These are phyloP conservation scores for Boletus subparvulus DNA, from an alignment of 768 basidiomycete genomes.

Conservation along the genomic window DNA sequence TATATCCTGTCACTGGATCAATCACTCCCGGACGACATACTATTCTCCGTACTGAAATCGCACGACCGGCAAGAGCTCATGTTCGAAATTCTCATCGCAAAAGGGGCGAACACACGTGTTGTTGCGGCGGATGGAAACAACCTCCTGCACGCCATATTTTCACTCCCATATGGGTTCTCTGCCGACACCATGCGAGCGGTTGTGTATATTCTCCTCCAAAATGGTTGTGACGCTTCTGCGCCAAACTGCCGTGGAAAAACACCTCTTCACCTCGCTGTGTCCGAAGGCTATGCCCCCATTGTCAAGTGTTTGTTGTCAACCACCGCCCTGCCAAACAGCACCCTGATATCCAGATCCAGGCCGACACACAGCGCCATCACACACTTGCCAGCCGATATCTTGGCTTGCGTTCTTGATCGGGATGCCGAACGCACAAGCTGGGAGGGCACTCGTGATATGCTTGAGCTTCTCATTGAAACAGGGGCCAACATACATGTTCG, in stretches of 20 bases:
- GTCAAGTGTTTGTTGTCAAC: neutral
- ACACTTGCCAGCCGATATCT: neutral
- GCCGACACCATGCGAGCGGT: no score
- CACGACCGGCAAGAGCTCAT: neutral
- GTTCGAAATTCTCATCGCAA: neutral
- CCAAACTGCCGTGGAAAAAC: neutral
- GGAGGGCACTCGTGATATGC: neutral
- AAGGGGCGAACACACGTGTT: neutral
- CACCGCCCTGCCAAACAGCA: neutral
- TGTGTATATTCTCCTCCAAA: neutral
- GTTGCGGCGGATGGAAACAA: neutral
- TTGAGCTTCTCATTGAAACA: neutral
- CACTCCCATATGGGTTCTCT: neutral
- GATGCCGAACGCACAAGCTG: no score
- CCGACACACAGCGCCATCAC: no score
- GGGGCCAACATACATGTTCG: neutral
- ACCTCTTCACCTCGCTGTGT: slow-evolving; percentile 5
- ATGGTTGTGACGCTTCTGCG: slow-evolving; percentile 2
- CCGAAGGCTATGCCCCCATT: neutral
- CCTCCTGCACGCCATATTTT: slow-evolving; percentile 1
- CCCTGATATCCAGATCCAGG: no score
- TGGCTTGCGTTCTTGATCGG: neutral
- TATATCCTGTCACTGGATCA: neutral
- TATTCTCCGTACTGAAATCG: neutral
- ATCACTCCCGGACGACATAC: slow-evolving; percentile 2